Conservation (phyloP, 768 basidiomycete genomes). For the Scleroderma citrinum region DNA sequence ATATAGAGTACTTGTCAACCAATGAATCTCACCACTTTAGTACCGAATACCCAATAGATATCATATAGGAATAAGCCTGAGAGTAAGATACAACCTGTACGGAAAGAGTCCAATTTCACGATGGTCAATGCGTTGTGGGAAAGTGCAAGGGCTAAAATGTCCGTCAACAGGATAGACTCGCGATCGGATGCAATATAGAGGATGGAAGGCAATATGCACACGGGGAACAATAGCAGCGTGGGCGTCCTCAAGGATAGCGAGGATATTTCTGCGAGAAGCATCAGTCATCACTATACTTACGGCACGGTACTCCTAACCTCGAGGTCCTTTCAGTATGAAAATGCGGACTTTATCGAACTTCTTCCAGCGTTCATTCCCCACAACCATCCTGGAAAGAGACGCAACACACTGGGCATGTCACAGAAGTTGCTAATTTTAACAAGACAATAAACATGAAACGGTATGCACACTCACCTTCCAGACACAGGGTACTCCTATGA, state of each 20-base stretch:
- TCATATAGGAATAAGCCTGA: conserved; percentile 89
- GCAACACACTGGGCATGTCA: conserved; percentile 39
- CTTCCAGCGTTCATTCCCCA: conserved; percentile 55
- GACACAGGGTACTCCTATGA: conserved; percentile 59
- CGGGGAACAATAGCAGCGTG: conserved; percentile 47
- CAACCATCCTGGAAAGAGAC: conserved; percentile 41
- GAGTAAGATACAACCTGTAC: conserved; percentile 78
- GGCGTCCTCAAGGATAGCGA: conserved; percentile 52
- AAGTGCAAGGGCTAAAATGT: conserved; percentile 73
- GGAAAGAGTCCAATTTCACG: conserved; percentile 84
- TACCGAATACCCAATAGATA: conserved; percentile 92
- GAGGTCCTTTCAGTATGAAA: conserved; percentile 39
- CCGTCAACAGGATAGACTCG: conserved; percentile 68
- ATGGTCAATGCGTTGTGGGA: conserved; percentile 73
- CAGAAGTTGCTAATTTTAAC: background rate
- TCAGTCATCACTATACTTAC: conserved; percentile 3
- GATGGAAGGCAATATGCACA: conserved; percentile 59
- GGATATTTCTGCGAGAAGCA: conserved; percentile 24
- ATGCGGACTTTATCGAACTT: conserved; percentile 44
- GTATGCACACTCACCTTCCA: conserved; percentile 49
- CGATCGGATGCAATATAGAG: conserved; percentile 53
- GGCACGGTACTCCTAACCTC: conserved; percentile 30
- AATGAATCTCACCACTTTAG: conserved; percentile 61
- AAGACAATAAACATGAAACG: background rate
- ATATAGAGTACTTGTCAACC: background rate